Conservation (phyloP, 2,329 filamentous ascomycete genomes). For the Verticillium klebahnii region DNA sequence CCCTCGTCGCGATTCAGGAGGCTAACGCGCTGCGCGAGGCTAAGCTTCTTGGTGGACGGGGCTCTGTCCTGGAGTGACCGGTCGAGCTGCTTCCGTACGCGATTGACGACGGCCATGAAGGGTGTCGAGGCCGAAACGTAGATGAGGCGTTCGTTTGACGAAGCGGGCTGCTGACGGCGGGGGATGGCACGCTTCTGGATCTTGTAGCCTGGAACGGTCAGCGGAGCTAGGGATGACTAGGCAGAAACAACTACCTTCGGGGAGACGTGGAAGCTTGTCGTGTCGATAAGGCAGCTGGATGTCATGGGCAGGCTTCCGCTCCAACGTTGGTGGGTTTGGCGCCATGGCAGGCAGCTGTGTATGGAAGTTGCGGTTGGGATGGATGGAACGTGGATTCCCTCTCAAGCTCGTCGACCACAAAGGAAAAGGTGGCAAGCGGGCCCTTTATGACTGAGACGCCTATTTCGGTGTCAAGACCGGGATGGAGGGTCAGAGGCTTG, state of each 20-base stretch:
- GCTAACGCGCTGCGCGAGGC: slow-evolving; percentile 41
- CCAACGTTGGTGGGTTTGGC: slow-evolving; percentile 3
- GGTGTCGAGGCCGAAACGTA: slow-evolving; percentile 63
- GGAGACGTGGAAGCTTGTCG: slow-evolving; percentile 7
- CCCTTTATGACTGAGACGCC: not conserved
- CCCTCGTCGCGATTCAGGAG: slow-evolving; percentile 29
- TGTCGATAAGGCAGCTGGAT: not conserved
- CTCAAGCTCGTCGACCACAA: not conserved
- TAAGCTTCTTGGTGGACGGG: slow-evolving; percentile 37
- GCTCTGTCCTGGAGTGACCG: slow-evolving; percentile 42
- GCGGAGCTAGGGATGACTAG: not conserved
- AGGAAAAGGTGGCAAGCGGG: not conserved
- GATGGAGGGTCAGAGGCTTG: not conserved
- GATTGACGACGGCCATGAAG: slow-evolving; percentile 64
- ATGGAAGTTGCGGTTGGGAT: not conserved
- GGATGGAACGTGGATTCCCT: not conserved
- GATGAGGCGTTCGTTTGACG: slow-evolving; percentile 44
- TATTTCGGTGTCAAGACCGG: not conserved
- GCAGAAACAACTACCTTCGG: slow-evolving; percentile 15
- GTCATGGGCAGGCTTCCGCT: slow-evolving; percentile 2
- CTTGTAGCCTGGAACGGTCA: slow-evolving; percentile 34
- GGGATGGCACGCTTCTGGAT: slow-evolving; percentile 45
- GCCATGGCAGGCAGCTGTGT: slow-evolving; percentile 12
- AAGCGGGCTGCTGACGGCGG: slow-evolving; percentile 33
- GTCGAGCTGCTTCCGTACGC: slow-evolving; percentile 59